Evolutionary conservation across 257 asterid species (phyloP), one percentile per base, ranked within the genome.

Genomic region (Fraxinus excelsior): DNA sequence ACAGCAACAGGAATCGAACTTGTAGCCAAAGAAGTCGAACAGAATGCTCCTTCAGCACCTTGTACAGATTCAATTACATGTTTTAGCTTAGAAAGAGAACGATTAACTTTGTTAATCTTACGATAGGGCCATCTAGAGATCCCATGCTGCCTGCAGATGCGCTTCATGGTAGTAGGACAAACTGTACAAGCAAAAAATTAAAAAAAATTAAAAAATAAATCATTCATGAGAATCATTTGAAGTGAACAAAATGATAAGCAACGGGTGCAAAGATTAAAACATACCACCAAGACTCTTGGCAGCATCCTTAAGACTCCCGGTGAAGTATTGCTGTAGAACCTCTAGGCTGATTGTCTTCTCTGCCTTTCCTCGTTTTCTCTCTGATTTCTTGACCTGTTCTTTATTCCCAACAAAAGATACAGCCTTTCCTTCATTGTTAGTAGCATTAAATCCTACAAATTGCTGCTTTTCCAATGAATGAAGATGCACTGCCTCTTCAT

Each of bases 121-220:
- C 97, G 97, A 51, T 97, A 94, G 72, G 99, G 97, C 99, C 97
- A 94, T 44, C 97, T 88, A 26, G 96, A 91, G 79, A 94, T 94
- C 67, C 97, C 99, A 46, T 92, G 97, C 81, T 92, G 96, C 84
- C 99, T 86, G 78, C 99, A 94, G 68, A 94, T 92, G 40, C 97
- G 94, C 83, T 92, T 94, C 97, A 92, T 90, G 42, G 97, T 94
- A 66, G 98, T 92, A 37, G 97, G 98, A 82, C 97, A 91, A 84
- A 94, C 98, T 94, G 93, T 75, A 81, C 79, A 66, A 58, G 77
- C 53, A 64, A 76, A 56, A 23, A 21, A 6, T 2, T n/a, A n/a
- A n/a, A 1, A 53, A 53, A 53, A 53, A 53, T 0, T 8, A 38
- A 38, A 0, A 38, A 38, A 37, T 7, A 75, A 28, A 29, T 53